phyloP scores from a whole-genome alignment of 2,329 filamentous ascomycete species.

The Neofusicoccum ribis region DNA sequence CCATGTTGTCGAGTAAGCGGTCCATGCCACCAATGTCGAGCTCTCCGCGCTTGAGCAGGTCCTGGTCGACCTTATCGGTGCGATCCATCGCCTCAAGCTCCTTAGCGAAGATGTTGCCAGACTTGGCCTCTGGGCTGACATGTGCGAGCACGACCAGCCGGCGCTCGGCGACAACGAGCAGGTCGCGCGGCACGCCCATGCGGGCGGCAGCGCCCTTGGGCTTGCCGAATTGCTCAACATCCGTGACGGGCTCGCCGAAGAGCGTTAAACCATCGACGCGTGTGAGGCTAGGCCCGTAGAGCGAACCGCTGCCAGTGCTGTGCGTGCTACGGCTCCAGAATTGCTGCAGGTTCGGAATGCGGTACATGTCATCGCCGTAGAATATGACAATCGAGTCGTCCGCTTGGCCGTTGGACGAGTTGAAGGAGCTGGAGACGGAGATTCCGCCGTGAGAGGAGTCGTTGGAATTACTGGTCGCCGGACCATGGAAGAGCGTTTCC shows the following conservation, averaged over 20 bases:
- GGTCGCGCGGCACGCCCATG: slow-evolving; percentile 46
- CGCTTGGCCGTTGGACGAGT: slow-evolving; percentile 29
- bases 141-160: slow-evolving; percentile 44
- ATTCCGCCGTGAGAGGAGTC: slow-evolving; percentile 42
- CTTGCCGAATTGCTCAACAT: slow-evolving; percentile 44
- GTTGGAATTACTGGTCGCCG: slow-evolving; percentile 33
- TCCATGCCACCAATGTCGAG: slow-evolving; percentile 52
- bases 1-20: slow-evolving; percentile 43
- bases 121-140: slow-evolving; percentile 31
- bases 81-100: slow-evolving; percentile 33
- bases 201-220: slow-evolving; percentile 39
- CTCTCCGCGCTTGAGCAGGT: slow-evolving; percentile 45
- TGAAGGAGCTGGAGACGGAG: slow-evolving; percentile 36
- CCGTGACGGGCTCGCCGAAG: slow-evolving; percentile 44
- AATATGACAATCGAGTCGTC: slow-evolving; percentile 51
- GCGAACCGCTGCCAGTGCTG: slow-evolving; percentile 36
- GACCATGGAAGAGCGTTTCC: slow-evolving; percentile 47
- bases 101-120: slow-evolving; percentile 32
- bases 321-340: slow-evolving; percentile 44
- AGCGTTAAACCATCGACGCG: slow-evolving; percentile 44
- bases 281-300: slow-evolving; percentile 43
- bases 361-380: slow-evolving; percentile 47
- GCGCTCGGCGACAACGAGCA: slow-evolving; percentile 46
- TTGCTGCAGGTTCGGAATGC: slow-evolving; percentile 46
- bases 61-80: slow-evolving; percentile 39